Conservation (phyloP, 2,329 filamentous ascomycete species). For the Aspergillus sp. region DNA sequence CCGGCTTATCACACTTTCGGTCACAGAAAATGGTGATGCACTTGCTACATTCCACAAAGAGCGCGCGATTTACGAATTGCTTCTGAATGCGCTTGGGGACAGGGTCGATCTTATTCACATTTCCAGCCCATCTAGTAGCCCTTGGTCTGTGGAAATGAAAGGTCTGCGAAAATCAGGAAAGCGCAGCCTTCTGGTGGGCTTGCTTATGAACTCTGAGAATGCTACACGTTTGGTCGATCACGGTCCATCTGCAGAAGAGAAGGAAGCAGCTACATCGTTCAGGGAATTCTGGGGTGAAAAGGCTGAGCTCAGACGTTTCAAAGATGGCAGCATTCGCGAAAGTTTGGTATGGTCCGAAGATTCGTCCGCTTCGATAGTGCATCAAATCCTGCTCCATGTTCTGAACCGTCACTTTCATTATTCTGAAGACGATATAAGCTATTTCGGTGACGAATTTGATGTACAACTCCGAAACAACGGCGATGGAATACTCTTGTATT, state of each 20-base stretch:
- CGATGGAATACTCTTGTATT: slow-evolving; percentile 44
- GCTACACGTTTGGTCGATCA: slow-evolving; percentile 78
- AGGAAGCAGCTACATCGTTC: slow-evolving; percentile 77
- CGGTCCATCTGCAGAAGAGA: slow-evolving; percentile 82
- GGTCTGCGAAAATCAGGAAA: slow-evolving; percentile 29
- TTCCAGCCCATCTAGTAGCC: slow-evolving; percentile 36
- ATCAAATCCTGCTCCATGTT: slow-evolving; percentile 76
- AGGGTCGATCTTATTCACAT: slow-evolving; percentile 69
- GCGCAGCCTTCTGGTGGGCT: slow-evolving; percentile 57
- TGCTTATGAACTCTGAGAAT: slow-evolving; percentile 72
- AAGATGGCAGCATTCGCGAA: slow-evolving; percentile 90
- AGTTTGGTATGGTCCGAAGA: slow-evolving; percentile 80
- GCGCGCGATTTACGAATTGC: slow-evolving; percentile 56
- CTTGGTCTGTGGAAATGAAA: slow-evolving; percentile 52
- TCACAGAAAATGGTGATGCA: slow-evolving; percentile 25
- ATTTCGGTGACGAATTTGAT: slow-evolving; percentile 55
- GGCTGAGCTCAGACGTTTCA: slow-evolving; percentile 88
- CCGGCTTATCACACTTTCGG: slow-evolving; percentile 43
- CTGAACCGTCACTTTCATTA: slow-evolving; percentile 68
- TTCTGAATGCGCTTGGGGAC: slow-evolving; percentile 73
- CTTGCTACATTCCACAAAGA: slow-evolving; percentile 31
- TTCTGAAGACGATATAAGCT: slow-evolving; percentile 53
- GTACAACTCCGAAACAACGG: slow-evolving; percentile 30
- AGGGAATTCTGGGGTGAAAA: slow-evolving; percentile 94
- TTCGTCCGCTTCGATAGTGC: slow-evolving; percentile 64